These are phyloP conservation scores for Alternaria brassicae DNA, from an alignment of 2,329 filamentous ascomycete species.

Conservation along the genomic window DNA sequence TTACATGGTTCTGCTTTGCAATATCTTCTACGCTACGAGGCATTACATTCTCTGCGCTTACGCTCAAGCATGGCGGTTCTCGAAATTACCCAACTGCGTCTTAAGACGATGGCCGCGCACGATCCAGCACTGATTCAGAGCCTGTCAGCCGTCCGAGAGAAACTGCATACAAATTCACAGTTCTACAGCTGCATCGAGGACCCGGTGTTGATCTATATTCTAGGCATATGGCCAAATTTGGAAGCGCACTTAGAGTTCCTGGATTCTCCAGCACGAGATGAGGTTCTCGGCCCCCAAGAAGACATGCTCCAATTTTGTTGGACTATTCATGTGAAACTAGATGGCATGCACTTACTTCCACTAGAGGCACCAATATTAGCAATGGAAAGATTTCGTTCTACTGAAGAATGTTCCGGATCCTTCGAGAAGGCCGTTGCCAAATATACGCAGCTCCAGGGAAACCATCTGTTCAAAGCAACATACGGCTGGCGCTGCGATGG, in stretches of 20 bases:
- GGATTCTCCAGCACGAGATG: slow-evolving; percentile 33
- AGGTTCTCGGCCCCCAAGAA: slow-evolving; percentile 41
- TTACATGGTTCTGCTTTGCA: slow-evolving; percentile 12
- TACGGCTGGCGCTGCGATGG: slow-evolving; percentile 37
- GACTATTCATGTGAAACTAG: slow-evolving; percentile 37
- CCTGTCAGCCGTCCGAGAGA: slow-evolving; percentile 39
- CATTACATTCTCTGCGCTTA: slow-evolving; percentile 18
- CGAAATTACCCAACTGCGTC: slow-evolving; percentile 39
- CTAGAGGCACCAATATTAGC: slow-evolving; percentile 36
- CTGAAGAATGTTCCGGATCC: slow-evolving; percentile 17
- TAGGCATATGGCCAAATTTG: slow-evolving; percentile 41
- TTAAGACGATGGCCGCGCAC: slow-evolving; percentile 28
- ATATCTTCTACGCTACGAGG: slow-evolving; percentile 34
- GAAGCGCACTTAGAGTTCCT: slow-evolving; percentile 39
- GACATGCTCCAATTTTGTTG: slow-evolving; percentile 40
- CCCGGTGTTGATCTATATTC: slow-evolving; percentile 38
- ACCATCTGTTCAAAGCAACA: slow-evolving; percentile 23
- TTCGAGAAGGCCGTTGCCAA: slow-evolving; percentile 21
- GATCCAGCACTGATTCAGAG: slow-evolving; percentile 34
- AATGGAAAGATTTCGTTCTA: slow-evolving; percentile 30
- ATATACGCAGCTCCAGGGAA: slow-evolving; percentile 26
- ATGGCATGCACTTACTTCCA: slow-evolving; percentile 28
- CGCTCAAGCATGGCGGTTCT: slow-evolving; percentile 36
- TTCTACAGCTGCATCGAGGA: slow-evolving; percentile 43
- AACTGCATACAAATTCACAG: slow-evolving; percentile 35